Conservation (phyloP, 192 early-diverging fungal species). For the Blastocladiella britannica region DNA sequence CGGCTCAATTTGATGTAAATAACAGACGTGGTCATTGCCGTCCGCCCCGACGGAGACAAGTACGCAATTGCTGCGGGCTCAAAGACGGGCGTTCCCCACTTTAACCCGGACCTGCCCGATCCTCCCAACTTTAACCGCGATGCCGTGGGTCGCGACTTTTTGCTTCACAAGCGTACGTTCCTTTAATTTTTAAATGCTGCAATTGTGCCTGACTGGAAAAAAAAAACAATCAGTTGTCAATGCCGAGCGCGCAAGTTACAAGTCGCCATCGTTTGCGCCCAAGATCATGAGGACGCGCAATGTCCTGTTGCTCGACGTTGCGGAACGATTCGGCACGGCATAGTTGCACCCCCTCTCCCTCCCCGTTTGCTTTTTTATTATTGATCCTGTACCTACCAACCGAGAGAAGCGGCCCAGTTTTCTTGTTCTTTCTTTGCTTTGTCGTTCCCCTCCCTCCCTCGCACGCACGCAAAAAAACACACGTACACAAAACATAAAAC, state of each 20-base stretch:
- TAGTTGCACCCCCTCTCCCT: no score
- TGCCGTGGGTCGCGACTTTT: slow-evolving; percentile 36
- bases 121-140: slow-evolving; percentile 29
- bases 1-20: not conserved
- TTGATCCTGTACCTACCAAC: no score
- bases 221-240: slow-evolving; percentile 26
- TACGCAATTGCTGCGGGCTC: slow-evolving; percentile 21
- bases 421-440: no score
- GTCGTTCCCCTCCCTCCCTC: no score
- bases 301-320: slow-evolving; percentile 37
- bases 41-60: slow-evolving; percentile 7
- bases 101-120: slow-evolving; percentile 35
- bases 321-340: slow-evolving; percentile 9
- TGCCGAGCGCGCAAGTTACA: slow-evolving; percentile 44
- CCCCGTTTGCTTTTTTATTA: no score
- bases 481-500: no score
- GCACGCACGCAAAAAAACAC: no score
- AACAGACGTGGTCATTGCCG: slow-evolving; percentile 12
- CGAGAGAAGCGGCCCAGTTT: no score
- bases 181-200: no score
- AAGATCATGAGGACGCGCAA: slow-evolving; percentile 38
- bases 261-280: slow-evolving; percentile 38
- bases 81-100: slow-evolving; percentile 37
- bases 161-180: slow-evolving; percentile 33
- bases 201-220: no score